These are phyloP conservation scores for Globisporangium orthogonon DNA, from an alignment of 352 stramenopile species.

Conservation along the genomic window DNA sequence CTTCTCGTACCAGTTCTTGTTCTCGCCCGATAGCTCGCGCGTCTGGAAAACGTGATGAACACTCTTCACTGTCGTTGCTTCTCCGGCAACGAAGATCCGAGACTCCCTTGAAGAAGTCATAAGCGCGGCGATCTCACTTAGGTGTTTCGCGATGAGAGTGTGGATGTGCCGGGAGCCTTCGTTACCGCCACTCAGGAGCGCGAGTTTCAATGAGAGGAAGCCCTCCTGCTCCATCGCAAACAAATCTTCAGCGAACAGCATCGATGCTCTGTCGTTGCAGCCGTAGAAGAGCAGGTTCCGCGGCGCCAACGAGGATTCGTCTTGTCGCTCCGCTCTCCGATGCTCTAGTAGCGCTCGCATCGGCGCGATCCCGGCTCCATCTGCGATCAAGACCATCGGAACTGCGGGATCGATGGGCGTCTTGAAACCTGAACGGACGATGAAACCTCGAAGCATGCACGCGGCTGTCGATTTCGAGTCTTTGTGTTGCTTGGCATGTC, in stretches of 20 bases:
- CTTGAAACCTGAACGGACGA: constrained; percentile 87
- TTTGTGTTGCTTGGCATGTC: not conserved
- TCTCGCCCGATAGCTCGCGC: not conserved
- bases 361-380: constrained; percentile 90
- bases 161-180: constrained; percentile 15
- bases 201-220: constrained; percentile 22
- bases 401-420: constrained; percentile 60
- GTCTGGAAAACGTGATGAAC: constrained; percentile 5
- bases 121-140: constrained; percentile 8
- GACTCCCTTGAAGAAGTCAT: not conserved
- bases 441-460: constrained; percentile 85
- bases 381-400: constrained; percentile 90
- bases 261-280: constrained; percentile 17
- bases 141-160: constrained; percentile 14
- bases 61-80: constrained; percentile 3
- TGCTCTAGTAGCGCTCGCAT: constrained; percentile 40
- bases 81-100: constrained; percentile 11
- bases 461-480: constrained; percentile 21
- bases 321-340: constrained; percentile 15
- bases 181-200: constrained; percentile 12
- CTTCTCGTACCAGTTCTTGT: constrained; percentile 8
- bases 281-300: constrained; percentile 32
- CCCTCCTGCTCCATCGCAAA: constrained; percentile 21
- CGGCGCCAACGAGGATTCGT: not conserved
- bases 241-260: constrained; percentile 32